Conservation (phyloP, 345 rosid species). For the Populus ilicifolia region DNA sequence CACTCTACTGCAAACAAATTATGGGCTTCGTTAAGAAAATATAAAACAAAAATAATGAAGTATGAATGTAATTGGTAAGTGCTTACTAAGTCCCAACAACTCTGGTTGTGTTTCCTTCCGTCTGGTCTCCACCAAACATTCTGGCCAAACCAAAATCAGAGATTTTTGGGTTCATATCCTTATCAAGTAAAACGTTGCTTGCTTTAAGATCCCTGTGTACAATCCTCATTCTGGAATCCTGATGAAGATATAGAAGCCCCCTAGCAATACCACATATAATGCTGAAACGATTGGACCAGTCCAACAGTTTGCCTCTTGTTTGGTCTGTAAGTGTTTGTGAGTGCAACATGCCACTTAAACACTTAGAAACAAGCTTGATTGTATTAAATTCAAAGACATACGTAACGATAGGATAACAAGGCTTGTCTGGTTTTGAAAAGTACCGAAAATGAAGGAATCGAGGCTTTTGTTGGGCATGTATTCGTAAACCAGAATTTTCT, state of each 20-base stretch:
- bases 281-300: slow-evolving; percentile 11
- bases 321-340: neutral
- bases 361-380: neutral
- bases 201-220: slow-evolving; percentile 17
- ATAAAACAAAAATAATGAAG: no score
- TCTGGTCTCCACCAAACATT: neutral
- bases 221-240: slow-evolving; percentile 11
- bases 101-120: slow-evolving; percentile 11
- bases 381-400: no score
- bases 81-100: slow-evolving; percentile 10
- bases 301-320: neutral
- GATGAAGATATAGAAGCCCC: slow-evolving; percentile 17
- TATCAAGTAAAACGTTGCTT: slow-evolving; percentile 12
- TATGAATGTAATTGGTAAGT: no score
- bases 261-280: slow-evolving; percentile 9
- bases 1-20: no score
- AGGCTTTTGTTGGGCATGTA: slow-evolving; percentile 34
- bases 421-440: neutral
- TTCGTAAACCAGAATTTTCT: slow-evolving; percentile 33
- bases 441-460: slow-evolving; percentile 31
- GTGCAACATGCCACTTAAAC: no score
- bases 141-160: slow-evolving; percentile 14
- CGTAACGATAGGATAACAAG: neutral
- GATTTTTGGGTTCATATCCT: slow-evolving; percentile 13
- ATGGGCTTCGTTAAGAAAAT: no score